Percentiles rank a stretch among this genome's conserved stretches.
Evolutionary conservation across 805 yeast species (phyloP).

Genomic region (Saccharomycopsis sp.): DNA sequence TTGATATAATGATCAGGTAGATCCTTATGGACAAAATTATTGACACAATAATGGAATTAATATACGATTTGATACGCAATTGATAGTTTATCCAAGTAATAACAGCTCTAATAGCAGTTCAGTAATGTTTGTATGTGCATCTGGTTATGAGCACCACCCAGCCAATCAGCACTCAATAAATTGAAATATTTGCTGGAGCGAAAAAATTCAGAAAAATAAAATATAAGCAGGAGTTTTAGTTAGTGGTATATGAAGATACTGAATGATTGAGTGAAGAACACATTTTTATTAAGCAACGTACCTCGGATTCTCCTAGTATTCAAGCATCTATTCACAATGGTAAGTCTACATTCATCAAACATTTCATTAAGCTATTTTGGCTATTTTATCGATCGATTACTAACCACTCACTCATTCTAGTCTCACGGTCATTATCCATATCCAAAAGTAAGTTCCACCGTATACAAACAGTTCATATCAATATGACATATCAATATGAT

Average conservation of each 20-base stretch:
- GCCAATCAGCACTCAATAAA: conserved; percentile 1
- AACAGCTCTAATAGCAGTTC: too few relatives aligned
- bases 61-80: too few relatives aligned
- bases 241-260: neutral
- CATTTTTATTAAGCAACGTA: neutral
- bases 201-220: neutral
- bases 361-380: too few relatives aligned
- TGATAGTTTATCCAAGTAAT: too few relatives aligned
- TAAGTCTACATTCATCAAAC: neutral
- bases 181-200: neutral
- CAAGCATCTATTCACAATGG: neutral
- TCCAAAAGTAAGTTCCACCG: conserved; percentile 17
- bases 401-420: too few relatives aligned
- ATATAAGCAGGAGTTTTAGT: neutral
- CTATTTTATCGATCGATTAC: too few relatives aligned
- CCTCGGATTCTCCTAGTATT: neutral
- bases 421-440: conserved; percentile 21
- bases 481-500: neutral
- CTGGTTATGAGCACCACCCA: neutral
- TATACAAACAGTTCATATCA: neutral
- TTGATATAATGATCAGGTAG: neutral
- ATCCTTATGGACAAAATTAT: too few relatives aligned
- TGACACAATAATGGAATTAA: too few relatives aligned
- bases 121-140: too few relatives aligned
- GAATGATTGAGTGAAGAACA: neutral